Conservation (phyloP, 306 rosid species). For the Fragaria iinumae region DNA sequence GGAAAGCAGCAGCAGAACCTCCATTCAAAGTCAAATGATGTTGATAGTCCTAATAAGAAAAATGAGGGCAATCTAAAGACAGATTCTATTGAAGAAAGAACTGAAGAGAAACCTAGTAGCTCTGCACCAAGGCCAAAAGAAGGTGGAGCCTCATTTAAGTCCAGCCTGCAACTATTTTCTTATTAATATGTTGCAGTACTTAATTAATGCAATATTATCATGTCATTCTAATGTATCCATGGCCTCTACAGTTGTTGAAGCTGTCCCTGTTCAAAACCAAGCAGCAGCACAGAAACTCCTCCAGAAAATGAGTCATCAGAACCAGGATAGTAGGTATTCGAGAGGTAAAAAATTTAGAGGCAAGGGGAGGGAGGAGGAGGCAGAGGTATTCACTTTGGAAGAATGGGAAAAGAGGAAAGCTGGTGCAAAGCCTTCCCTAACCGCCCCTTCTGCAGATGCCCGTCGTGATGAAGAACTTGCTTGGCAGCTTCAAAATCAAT, state of each 20-base stretch:
- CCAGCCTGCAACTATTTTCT: constrained; percentile 5
- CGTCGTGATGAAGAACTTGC: constrained; percentile 73
- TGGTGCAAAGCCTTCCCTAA: constrained; percentile 36
- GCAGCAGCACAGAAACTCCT: constrained; percentile 92
- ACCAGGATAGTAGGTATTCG: constrained; percentile 33
- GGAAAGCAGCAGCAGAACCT: constrained; percentile 39
- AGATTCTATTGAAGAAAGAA: constrained; percentile 33
- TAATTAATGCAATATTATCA: neutral
- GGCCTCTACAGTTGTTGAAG: constrained; percentile 58
- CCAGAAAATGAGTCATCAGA: constrained; percentile 61
- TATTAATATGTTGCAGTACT: neutral
- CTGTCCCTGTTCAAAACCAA: constrained; percentile 82
- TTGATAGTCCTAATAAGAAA: constrained; percentile 6
- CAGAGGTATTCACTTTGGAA: constrained; percentile 53
- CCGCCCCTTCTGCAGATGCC: constrained; percentile 21
- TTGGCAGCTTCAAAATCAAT: constrained; percentile 75
- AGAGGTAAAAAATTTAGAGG: constrained; percentile 54
- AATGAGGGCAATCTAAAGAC: constrained; percentile 31
- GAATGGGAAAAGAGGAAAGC: constrained; percentile 69
- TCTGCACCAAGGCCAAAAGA: constrained; percentile 81
- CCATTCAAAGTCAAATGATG: constrained; percentile 28
- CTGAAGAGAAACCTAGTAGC: constrained; percentile 71
- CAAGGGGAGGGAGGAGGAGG: constrained; percentile 64
- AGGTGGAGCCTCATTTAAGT: constrained; percentile 46
- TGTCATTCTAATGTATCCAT: constrained; percentile 7